Percentiles rank a stretch among this genome's conserved stretches.
Evolutionary conservation across 225 moss, liverwort and hornwort species (phyloP).

Genomic region (Antitrichia curtipendula): DNA sequence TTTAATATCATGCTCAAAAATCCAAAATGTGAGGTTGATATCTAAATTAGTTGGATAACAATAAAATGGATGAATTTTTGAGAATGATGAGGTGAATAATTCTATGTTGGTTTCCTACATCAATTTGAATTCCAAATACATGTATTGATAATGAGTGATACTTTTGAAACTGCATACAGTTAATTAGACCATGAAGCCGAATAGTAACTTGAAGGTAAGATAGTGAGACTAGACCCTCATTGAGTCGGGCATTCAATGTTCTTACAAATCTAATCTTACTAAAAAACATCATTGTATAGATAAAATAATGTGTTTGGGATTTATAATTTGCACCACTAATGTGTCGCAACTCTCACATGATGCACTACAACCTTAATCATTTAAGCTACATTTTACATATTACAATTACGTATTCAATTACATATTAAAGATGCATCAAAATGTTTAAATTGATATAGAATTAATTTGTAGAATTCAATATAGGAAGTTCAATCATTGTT

Average conservation of each 20-base stretch:
- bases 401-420: too few species aligned
- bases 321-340: not conserved
- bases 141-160: not conserved
- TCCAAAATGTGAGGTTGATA: not conserved
- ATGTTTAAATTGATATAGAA: not conserved
- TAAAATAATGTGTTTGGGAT: not conserved
- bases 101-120: fast-evolving
- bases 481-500: not conserved
- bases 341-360: not conserved
- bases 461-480: not conserved
- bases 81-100: not conserved
- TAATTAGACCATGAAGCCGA: not conserved
- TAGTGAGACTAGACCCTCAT: not conserved
- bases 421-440: not conserved
- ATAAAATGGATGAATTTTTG: not conserved
- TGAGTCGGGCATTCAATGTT: too few species aligned
- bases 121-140: not conserved
- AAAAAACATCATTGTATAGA: not conserved
- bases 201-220: not conserved
- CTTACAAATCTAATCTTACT: not conserved
- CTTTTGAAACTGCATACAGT: not conserved
- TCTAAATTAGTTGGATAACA: not conserved
- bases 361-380: not conserved
- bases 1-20: not conserved
- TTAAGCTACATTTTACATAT: not conserved